Conservation (phyloP, 768 basidiomycete species). For the Termitomyces sp. region DNA sequence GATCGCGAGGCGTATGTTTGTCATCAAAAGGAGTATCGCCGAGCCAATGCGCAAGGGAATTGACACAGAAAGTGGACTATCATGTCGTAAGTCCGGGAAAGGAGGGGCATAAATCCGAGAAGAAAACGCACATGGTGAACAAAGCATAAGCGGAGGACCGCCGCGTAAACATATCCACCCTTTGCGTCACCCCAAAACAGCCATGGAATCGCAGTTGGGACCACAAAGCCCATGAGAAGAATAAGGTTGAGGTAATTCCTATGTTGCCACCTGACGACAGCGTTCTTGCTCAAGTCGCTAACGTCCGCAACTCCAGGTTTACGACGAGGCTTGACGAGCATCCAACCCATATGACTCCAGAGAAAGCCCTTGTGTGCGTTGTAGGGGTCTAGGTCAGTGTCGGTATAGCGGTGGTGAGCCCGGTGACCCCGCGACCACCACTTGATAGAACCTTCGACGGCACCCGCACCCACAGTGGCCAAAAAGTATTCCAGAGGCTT, state of each 20-base stretch:
- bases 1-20: slow-evolving; percentile 91
- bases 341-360: slow-evolving; percentile 89
- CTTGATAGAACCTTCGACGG: slow-evolving; percentile 94
- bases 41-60: slow-evolving; percentile 95
- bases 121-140: slow-evolving; percentile 73
- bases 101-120: background rate
- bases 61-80: slow-evolving; percentile 94
- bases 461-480: slow-evolving; percentile 83
- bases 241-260: slow-evolving; percentile 69
- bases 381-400: slow-evolving; percentile 95
- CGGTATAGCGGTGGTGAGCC: slow-evolving; percentile 95
- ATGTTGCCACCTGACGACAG: slow-evolving; percentile 85
- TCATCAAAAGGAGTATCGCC: slow-evolving; percentile 91
- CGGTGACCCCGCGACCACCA: slow-evolving; percentile 99
- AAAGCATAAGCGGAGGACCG: slow-evolving; percentile 69
- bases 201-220: slow-evolving; percentile 78
- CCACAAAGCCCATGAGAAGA: slow-evolving; percentile 58
- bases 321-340: slow-evolving; percentile 86
- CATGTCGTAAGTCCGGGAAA: slow-evolving; percentile 1
- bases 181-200: slow-evolving; percentile 79
- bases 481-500: slow-evolving; percentile 80
- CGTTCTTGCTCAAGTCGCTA: slow-evolving; percentile 76
- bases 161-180: slow-evolving; percentile 86
- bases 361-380: slow-evolving; percentile 85
- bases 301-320: slow-evolving; percentile 89